Conservation (phyloP, 2,329 filamentous ascomycete species). For the Colletotrichum sp. region DNA sequence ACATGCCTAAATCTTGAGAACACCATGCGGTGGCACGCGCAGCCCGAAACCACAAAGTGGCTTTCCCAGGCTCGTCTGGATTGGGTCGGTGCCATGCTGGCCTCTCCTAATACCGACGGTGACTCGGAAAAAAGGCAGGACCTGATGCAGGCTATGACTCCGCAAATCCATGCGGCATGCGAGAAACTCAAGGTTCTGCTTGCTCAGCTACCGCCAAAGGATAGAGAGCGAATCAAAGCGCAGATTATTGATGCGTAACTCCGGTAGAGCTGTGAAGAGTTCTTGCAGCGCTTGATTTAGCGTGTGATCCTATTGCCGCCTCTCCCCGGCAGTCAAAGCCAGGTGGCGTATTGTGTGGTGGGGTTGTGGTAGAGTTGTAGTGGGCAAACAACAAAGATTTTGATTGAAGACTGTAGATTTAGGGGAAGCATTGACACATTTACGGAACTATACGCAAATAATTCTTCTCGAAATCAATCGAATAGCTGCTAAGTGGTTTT, state of each 20-base stretch:
- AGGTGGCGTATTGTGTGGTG: no score
- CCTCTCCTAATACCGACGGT: fast-evolving
- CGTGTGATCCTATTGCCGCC: not conserved
- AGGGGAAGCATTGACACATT: no score
- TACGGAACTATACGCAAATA: no score
- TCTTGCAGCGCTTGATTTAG: not conserved
- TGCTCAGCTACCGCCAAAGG: not conserved
- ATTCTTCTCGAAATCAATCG: no score
- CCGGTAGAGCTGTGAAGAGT: not conserved
- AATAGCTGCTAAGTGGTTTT: no score
- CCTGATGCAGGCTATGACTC: not conserved
- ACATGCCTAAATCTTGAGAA: not conserved
- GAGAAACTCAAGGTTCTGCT: not conserved
- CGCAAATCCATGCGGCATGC: not conserved
- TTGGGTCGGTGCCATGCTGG: not conserved
- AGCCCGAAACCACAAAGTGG: not conserved
- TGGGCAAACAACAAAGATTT: no score
- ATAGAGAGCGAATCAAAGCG: fast-evolving
- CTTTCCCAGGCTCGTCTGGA: not conserved
- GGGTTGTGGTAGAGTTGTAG: no score
- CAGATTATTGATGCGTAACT: not conserved
- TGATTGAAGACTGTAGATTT: no score
- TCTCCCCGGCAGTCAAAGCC: not conserved
- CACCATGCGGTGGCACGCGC: not conserved
- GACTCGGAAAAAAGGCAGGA: not conserved